Percentiles rank a stretch among this genome's conserved stretches.
Evolutionary conservation across 2,329 filamentous ascomycete genomes (phyloP).

Genomic region (Hypomyces rosellus): DNA sequence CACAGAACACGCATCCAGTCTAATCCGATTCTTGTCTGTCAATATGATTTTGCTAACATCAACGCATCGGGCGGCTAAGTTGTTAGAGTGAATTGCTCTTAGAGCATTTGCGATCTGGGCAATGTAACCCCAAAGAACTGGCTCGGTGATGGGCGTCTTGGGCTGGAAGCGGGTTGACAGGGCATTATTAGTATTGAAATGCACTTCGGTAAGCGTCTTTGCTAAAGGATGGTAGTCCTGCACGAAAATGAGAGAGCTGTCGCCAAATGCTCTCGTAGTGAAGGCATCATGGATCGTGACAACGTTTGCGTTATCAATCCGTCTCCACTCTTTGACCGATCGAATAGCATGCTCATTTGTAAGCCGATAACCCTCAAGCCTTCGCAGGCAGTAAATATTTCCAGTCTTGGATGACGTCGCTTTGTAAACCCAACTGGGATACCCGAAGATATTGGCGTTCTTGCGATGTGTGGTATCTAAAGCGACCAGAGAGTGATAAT

Average conservation of each 20-base stretch:
- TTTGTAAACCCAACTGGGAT: constrained; percentile 92
- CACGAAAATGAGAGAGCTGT: constrained; percentile 90
- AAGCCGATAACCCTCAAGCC: constrained; percentile 82
- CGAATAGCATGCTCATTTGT: constrained; percentile 86
- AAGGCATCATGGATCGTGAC: constrained; percentile 89
- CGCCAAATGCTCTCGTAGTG: constrained; percentile 85
- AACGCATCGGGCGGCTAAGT: constrained; percentile 78
- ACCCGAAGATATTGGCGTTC: constrained; percentile 74
- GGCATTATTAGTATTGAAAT: constrained; percentile 46
- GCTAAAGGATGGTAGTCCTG: constrained; percentile 90
- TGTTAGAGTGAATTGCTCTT: constrained; percentile 73
- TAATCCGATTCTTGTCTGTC: constrained; percentile 83
- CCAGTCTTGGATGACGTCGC: constrained; percentile 84
- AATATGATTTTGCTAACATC: constrained; percentile 84
- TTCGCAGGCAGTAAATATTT: constrained; percentile 76
- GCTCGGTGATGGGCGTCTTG: constrained; percentile 56
- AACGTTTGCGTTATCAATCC: constrained; percentile 71
- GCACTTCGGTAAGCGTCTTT: constrained; percentile 80
- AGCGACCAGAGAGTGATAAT: constrained; percentile 88
- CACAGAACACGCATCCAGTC: constrained; percentile 81
- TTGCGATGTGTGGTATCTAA: constrained; percentile 77
- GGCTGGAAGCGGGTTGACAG: constrained; percentile 39
- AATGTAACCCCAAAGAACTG: constrained; percentile 83
- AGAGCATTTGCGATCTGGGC: constrained; percentile 86
- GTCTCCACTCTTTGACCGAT: constrained; percentile 82